Base-by-base conservation (phyloP, 306 rosid species). In the Trifolium repens region DNA sequence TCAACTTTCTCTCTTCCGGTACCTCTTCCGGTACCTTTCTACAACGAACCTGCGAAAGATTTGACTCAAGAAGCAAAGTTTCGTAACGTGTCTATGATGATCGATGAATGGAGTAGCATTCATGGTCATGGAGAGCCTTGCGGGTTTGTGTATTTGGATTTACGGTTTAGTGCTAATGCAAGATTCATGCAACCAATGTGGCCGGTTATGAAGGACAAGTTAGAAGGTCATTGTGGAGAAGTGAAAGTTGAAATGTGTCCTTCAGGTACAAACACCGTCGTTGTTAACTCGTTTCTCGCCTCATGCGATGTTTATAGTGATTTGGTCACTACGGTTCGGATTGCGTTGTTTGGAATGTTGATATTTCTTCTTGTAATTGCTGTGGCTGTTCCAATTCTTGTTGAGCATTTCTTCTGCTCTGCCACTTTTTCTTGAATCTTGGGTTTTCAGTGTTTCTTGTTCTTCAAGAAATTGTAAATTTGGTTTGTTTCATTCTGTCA, bases 221-320 rank as follows among this genome's bases (percentile, higher is more conserved):
- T 81, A 4, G 54, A 46, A 26, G 85, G 81, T 5, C 74, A 46
- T 24, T 81, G 85, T 2, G 78, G 85, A 9, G 70, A 81, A 39
- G n/a, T 76, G 58, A 81, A 64, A 52, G 67, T 81, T 24, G 69
- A 81, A 63, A 50, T 81, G 8, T 76, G 85, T 64, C 65, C 74
- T 5, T 63, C 68, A 4, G n/a, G 8, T 8, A 9, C 43, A 12
- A 27, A 1, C 49, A 39, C 9, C 42, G 49, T 13, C 1, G 64
- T 70, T 4, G 71, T 37, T 4, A 57, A 58, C 32, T 63, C 85
- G 7, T 16, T 71, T 64, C 78, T 44, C 46, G 65, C 58, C 0
- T 34, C 81, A 0, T 81, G 85, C 9, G 42, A 76, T 54, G 85
- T 81, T 43, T 35, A 76, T 22, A 81, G 85, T 43, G 78, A 17